These are phyloP conservation scores for Cymbidium sinense DNA, from an alignment of 106 monocot species.

Conservation along the genomic window DNA sequence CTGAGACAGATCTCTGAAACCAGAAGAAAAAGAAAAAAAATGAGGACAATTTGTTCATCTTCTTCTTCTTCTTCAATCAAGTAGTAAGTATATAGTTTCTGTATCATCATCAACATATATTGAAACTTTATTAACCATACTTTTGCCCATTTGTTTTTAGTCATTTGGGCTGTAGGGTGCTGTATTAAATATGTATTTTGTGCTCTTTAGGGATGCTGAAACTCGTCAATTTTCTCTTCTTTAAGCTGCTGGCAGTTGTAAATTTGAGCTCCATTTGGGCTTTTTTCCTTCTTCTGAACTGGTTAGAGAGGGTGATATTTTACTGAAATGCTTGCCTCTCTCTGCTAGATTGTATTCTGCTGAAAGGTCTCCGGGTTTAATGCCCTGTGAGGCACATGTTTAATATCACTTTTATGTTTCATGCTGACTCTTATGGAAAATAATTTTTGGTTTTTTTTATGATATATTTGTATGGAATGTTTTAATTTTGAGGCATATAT, in stretches of 20 bases:
- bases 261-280: constrained; percentile 8
- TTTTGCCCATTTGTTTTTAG: constrained; percentile 7
- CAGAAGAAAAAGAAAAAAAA: background rate
- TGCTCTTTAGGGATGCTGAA: background rate
- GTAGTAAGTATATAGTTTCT: background rate
- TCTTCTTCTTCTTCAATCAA: background rate
- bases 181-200: background rate
- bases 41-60: background rate
- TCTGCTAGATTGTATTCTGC: background rate
- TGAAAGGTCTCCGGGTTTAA: background rate
- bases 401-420: background rate
- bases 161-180: background rate
- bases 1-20: background rate
- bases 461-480: too few relatives aligned
- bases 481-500: too few relatives aligned
- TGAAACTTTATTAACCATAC: background rate
- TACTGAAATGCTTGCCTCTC: background rate
- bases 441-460: too few relatives aligned
- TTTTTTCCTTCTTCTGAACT: background rate
- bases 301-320: background rate
- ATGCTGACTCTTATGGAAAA: too few relatives aligned
- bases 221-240: background rate
- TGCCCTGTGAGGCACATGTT: background rate
- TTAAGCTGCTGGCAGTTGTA: constrained; percentile 1
- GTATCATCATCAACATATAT: background rate